Percentiles rank a stretch among this genome's conserved stretches.
Conservation (phyloP, 2,329 filamentous ascomycete species). For the Xylaria sp. region DNA sequence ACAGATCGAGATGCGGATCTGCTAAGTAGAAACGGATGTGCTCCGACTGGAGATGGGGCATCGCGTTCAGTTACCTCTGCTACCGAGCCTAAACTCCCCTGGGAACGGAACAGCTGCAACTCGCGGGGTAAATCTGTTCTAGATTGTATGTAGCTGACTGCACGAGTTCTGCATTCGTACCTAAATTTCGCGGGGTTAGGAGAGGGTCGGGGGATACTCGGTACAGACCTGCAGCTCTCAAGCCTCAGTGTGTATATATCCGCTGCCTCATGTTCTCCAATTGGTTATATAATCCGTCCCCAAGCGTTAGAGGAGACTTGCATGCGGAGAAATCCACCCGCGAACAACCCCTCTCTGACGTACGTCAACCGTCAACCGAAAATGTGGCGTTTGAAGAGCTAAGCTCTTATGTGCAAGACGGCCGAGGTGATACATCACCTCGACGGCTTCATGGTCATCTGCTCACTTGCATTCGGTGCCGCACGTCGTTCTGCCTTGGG, state of each 20-base stretch:
- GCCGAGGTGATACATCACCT: too few relatives aligned
- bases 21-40: background rate
- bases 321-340: background rate
- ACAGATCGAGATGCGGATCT: background rate
- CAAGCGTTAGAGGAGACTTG: background rate
- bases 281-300: background rate
- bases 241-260: background rate
- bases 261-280: background rate
- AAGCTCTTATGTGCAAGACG: slow-evolving; percentile 2
- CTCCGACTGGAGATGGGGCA: slow-evolving; percentile 5
- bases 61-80: background rate
- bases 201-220: background rate
- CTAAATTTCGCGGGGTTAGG: slow-evolving; percentile 21
- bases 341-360: slow-evolving; percentile 6
- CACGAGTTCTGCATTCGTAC: slow-evolving; percentile 24
- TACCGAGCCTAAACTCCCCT: slow-evolving; percentile 21
- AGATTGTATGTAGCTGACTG: background rate
- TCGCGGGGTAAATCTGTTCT: slow-evolving; percentile 28
- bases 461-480: slow-evolving; percentile 20
- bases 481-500: background rate
- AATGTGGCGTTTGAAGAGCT: background rate
- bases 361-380: background rate
- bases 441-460: slow-evolving; percentile 8
- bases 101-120: slow-evolving; percentile 16
- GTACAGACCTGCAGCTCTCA: slow-evolving; percentile 9